Evolutionary conservation across 768 basidiomycete genomes (phyloP), one percentile per base, ranked within the genome.

Genomic region (Psilocybe azurescens): DNA sequence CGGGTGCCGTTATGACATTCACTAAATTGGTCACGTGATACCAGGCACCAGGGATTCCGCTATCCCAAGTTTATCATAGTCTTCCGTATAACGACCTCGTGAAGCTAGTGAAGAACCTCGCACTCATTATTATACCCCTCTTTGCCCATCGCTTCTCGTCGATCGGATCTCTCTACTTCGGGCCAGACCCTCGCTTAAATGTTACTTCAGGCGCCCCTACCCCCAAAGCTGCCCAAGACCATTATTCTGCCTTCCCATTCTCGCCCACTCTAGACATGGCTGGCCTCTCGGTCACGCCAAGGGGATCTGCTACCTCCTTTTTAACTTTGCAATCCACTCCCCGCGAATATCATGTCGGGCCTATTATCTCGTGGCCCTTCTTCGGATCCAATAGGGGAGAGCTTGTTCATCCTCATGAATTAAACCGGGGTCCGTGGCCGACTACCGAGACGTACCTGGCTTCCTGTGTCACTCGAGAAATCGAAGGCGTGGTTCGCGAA

Each of bases 341-440:
- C 52, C 67, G 72, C 38, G 78, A 82, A 54, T 85, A 82, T 73
- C 84, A 88, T 53, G 80, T 94, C 48, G 93, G 93, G 3, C 89
- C 90, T 7, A 94, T 95, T 68, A 85, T 94, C 53, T 93, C 92
- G 3, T 95, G 93, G 93, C 90, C 93, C 1, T 95, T 94, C 81
- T 95, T 95, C 71, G 93, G 93, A 50, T 89, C 91, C 3, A 87
- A 89, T 65, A 83, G 93, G 44, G 93, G 93, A 33, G 88, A 91
- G 60, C 81, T 92, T 24, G 65, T 74, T 2, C 89, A 90, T 65
- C 88, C 87, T 3, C 75, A 79, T 20, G 90, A 93, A 65, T 80
- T 94, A 38, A 80, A 92, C 67, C 87, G 93, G n/a, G 92, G 93
- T 2, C 93, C 93, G 0, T 94, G 91, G 90, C 60, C 80, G 2